Evolutionary conservation across 345 rosid species (phyloP).

Genomic region (Acer negundo): DNA sequence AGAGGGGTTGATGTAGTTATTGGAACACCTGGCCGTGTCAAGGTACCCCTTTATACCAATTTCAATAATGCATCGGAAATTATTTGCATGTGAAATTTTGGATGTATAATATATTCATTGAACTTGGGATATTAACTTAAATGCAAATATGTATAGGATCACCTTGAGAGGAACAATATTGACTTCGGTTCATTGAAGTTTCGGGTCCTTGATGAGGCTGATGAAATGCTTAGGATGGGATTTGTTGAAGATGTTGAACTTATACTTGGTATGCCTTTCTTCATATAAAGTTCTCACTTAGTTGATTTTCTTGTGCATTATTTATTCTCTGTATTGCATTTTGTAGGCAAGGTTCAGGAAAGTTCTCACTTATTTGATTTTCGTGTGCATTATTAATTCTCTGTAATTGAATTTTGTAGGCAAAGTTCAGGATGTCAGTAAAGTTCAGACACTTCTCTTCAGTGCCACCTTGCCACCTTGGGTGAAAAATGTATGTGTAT

Average conservation of each 20-base stretch:
- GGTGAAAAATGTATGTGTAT: constrained; percentile 76
- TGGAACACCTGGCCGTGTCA: constrained; percentile 97
- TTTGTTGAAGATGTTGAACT: constrained; percentile 97
- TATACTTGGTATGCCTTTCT: constrained; percentile 62
- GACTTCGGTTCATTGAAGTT: constrained; percentile 67
- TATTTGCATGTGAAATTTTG: background rate
- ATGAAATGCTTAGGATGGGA: constrained; percentile 98
- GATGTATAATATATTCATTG: background rate
- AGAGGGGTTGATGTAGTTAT: constrained; percentile 90
- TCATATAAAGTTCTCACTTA: background rate
- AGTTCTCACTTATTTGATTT: too few relatives aligned
- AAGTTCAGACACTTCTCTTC: constrained; percentile 98
- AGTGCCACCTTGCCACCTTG: constrained; percentile 93
- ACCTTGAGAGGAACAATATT: constrained; percentile 72
- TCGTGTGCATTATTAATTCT: too few relatives aligned
- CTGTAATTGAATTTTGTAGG: constrained; percentile 44
- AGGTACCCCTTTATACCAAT: constrained; percentile 42
- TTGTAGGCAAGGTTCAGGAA: too few relatives aligned
- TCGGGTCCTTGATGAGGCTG: constrained; percentile 98
- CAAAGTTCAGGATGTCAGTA: constrained; percentile 75
- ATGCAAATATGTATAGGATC: constrained; percentile 55
- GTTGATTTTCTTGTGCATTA: background rate
- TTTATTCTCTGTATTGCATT: background rate
- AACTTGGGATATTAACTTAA: background rate
- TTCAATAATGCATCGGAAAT: background rate